Evolutionary conservation across 75 land plant species (phyloP).

Genomic region (Isoetes taiwanensis): DNA sequence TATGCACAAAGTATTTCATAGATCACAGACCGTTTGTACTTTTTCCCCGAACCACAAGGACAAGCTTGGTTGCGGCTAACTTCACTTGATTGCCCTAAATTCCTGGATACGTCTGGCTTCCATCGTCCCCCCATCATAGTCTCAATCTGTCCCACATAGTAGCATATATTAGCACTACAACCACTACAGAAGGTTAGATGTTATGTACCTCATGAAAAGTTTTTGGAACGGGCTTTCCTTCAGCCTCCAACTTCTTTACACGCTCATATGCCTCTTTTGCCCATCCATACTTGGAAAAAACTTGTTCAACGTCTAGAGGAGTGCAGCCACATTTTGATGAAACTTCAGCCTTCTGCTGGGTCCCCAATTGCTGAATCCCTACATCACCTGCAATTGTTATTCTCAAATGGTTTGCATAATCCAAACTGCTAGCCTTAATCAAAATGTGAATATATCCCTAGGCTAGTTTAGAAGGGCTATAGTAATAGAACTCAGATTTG

Average conservation of each 20-base stretch:
- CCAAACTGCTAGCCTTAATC: neutral
- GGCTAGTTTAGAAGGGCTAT: neutral
- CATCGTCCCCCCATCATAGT: slow-evolving; percentile 22
- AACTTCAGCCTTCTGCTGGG: slow-evolving; percentile 53
- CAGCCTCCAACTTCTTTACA: slow-evolving; percentile 57
- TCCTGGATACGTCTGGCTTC: slow-evolving; percentile 18
- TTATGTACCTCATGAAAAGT: slow-evolving; percentile 52
- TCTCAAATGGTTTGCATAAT: slow-evolving; percentile 2
- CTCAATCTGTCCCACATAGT: slow-evolving; percentile 11
- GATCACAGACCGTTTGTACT: no score
- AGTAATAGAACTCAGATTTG: neutral
- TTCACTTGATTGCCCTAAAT: no score
- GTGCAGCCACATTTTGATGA: slow-evolving; percentile 69
- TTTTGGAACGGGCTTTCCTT: slow-evolving; percentile 85
- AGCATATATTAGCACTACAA: neutral
- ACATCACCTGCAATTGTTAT: slow-evolving; percentile 14
- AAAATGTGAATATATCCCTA: neutral
- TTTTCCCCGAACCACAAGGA: no score
- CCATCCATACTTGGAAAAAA: slow-evolving; percentile 74
- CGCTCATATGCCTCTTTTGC: slow-evolving; percentile 77
- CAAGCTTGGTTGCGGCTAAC: no score
- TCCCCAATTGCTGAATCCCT: slow-evolving; percentile 47
- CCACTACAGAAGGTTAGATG: neutral
- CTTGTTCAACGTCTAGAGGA: slow-evolving; percentile 65
- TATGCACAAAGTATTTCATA: no score